A percentile compares a stretch with the other conserved stretches of the same genome.
phyloP scores from a whole-genome alignment of 257 asterid genomes.

The Ligustrum vulgare region DNA sequence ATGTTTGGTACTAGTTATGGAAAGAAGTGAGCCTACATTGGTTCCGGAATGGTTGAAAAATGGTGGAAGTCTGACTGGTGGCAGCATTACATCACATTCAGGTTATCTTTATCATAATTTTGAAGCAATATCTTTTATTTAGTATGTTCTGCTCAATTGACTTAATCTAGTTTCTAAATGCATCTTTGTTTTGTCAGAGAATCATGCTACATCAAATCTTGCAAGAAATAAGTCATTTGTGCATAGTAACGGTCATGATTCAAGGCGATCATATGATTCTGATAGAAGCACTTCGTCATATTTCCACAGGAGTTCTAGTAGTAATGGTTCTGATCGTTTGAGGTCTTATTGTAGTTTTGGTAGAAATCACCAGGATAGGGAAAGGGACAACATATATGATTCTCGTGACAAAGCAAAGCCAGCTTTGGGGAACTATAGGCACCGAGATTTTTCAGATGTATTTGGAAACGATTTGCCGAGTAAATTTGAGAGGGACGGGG shows the following conservation, averaged over 20 bases:
- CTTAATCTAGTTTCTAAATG: slow-evolving; percentile 13
- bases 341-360: slow-evolving; percentile 56
- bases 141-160: background rate
- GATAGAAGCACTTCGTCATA: slow-evolving; percentile 55
- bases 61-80: slow-evolving; percentile 48
- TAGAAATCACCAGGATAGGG: slow-evolving; percentile 53
- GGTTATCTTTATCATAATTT: slow-evolving; percentile 38
- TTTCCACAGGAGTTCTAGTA: slow-evolving; percentile 58
- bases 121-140: slow-evolving; percentile 4
- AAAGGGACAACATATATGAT: slow-evolving; percentile 40
- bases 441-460: slow-evolving; percentile 32
- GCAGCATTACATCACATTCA: slow-evolving; percentile 45
- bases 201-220: slow-evolving; percentile 41
- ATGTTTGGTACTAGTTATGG: slow-evolving; percentile 69
- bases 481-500: slow-evolving; percentile 35
- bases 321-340: slow-evolving; percentile 52
- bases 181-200: slow-evolving; percentile 41
- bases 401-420: slow-evolving; percentile 44
- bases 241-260: slow-evolving; percentile 42
- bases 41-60: slow-evolving; percentile 88
- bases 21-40: slow-evolving; percentile 76
- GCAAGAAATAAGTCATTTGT: slow-evolving; percentile 55
- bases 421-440: slow-evolving; percentile 33
- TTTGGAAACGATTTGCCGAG: slow-evolving; percentile 27
- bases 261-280: slow-evolving; percentile 51